Percentiles rank a stretch among this genome's conserved stretches.
Conservation (phyloP, 345 rosid species). For the Sapria himalayana region DNA sequence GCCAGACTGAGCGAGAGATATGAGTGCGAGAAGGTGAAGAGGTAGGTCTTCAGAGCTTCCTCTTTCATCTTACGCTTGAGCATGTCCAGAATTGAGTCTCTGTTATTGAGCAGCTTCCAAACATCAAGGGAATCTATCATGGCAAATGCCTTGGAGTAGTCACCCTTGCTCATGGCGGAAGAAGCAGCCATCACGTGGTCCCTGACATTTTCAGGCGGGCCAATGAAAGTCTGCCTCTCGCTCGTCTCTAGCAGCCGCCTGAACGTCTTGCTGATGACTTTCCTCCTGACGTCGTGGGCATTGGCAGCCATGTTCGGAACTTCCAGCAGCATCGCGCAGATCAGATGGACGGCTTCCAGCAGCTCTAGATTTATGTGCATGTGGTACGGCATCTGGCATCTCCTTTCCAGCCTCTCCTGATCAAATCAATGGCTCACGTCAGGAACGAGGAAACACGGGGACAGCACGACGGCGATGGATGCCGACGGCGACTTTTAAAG, state of each 20-base stretch:
- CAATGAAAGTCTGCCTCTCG: slow-evolving; percentile 65
- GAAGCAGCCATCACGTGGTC: slow-evolving; percentile 87
- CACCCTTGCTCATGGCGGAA: slow-evolving; percentile 58
- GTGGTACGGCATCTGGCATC: slow-evolving; percentile 89
- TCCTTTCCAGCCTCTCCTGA: slow-evolving; percentile 79
- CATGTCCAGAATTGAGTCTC: slow-evolving; percentile 42
- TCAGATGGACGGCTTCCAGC: slow-evolving; percentile 74
- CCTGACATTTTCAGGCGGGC: slow-evolving; percentile 70
- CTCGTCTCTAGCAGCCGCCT: slow-evolving; percentile 56
- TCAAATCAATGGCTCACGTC: slow-evolving; percentile 4
- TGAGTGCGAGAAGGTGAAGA: slow-evolving; percentile 39
- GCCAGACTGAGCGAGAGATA: slow-evolving; percentile 46
- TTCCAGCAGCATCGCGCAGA: slow-evolving; percentile 83
- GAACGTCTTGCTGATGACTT: slow-evolving; percentile 63
- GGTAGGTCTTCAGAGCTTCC: slow-evolving; percentile 67
- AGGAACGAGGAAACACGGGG: no score
- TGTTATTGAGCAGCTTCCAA: slow-evolving; percentile 54
- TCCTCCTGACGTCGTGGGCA: slow-evolving; percentile 34
- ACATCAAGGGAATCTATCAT: slow-evolving; percentile 50
- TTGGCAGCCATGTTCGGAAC: slow-evolving; percentile 85
- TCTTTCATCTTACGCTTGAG: slow-evolving; percentile 64
- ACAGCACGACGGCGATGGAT: no score
- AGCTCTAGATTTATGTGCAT: slow-evolving; percentile 98
- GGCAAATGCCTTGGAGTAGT: slow-evolving; percentile 41
- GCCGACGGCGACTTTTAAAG: not conserved